phyloP scores from a whole-genome alignment of 2,329 filamentous ascomycete genomes.

The Colletotrichum melonis region DNA sequence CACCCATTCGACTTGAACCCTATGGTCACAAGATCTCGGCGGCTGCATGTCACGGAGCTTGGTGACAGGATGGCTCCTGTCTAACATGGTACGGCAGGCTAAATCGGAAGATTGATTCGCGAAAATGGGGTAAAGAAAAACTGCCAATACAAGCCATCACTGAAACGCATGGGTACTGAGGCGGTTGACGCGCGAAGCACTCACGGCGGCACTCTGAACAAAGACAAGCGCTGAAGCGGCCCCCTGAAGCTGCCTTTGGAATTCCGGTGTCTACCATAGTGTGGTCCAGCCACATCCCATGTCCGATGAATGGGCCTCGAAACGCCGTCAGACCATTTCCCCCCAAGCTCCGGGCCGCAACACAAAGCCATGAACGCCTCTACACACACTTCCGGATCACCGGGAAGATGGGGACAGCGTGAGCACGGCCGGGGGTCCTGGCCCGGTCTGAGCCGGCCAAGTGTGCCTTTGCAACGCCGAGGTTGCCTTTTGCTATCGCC shows the following conservation, averaged over 20 bases:
- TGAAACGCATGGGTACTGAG: neutral
- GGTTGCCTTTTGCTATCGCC: neutral
- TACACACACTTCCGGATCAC: constrained; percentile 8
- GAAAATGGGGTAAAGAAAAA: neutral
- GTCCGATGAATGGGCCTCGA: constrained; percentile 16
- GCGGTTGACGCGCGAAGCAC: neutral
- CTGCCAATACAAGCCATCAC: neutral
- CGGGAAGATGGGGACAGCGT: constrained; percentile 8
- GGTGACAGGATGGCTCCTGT: neutral
- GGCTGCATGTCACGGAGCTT: constrained; percentile 18
- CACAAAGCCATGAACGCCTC: constrained; percentile 16
- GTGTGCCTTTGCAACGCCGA: neutral
- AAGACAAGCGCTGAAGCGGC: too few species aligned
- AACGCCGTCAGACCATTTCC: constrained; percentile 26
- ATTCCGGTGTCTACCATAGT: neutral
- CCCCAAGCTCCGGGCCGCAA: constrained; percentile 24
- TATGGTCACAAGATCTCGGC: constrained; percentile 29
- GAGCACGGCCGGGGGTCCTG: constrained; percentile 20
- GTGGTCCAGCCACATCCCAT: constrained; percentile 12
- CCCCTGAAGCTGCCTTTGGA: neutral
- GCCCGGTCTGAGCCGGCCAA: neutral
- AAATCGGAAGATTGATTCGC: neutral
- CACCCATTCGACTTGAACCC: constrained; percentile 7
- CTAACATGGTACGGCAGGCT: constrained; percentile 6
- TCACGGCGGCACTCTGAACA: neutral